Base-by-base conservation (phyloP, 75 land plant species). In the Pinus tabuliformis region DNA sequence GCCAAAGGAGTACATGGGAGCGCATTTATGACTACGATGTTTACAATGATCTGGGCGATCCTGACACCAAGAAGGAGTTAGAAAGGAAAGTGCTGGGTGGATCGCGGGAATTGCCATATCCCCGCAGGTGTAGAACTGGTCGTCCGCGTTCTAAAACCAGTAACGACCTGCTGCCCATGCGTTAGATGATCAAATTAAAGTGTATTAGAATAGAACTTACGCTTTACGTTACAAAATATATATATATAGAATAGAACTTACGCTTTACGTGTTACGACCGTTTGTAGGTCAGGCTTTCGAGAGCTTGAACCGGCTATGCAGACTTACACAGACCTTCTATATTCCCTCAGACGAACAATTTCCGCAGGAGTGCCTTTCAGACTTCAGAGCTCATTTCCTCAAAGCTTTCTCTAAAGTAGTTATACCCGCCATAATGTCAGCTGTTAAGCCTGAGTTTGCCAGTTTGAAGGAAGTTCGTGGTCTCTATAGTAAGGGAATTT, bases 341-440 rank as follows among this genome's bases (percentile, higher is more conserved):
- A 16, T 89, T 1, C 91, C 91, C 0, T 59, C 82, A n/a, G 91
- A 89, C 42, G 91, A 89, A 74, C 59, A 78, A 24, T 89, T 86
- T 28, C 75, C 74, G 14, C 84, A 59, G 30, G 33, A 24, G 16
- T 86, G 83, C 52, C 71, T 78, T 33, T 80, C 81, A 5, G 80
- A 78, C 54, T 86, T 83, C 70, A 61, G 80, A 8, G 72, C 77
- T 18, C 24, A 74, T 15, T 58, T 75, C 1, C 15, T 86, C 61
- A 62, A 74, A 13, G 77, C 81, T 9, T 59, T 86, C 6, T 33
- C 42, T 6, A 36, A 33, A 17, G 15, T 33, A 7, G 9, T 1
- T 5, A 4, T 37, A 65, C 30, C 45, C 30, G 14, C 16, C 4
- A 1, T 17, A 8, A 15, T 33, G 15, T 15, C 20, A 33, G 0